phyloP scores from a whole-genome alignment of 192 early-diverging fungal species.

The Coemansia sp. region DNA sequence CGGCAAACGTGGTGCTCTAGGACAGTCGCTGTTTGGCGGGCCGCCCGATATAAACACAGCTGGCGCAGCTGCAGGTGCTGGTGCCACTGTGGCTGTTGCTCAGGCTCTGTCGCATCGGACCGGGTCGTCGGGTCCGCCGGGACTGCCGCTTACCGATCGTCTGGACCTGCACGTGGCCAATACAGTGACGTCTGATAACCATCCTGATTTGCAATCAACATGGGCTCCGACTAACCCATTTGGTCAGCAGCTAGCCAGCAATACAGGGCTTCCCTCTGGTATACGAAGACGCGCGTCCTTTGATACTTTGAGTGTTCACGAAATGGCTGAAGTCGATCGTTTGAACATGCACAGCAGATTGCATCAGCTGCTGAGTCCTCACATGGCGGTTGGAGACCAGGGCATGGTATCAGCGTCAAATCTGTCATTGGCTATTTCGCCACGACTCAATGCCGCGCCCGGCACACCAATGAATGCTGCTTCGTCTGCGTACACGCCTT shows the following conservation, averaged over 20 bases:
- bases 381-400: neutral
- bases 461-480: neutral
- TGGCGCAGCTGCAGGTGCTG: constrained; percentile 1
- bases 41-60: neutral
- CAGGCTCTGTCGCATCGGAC: neutral
- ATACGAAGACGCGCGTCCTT: constrained; percentile 40
- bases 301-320: constrained; percentile 47
- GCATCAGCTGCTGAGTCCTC: constrained; percentile 34
- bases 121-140: neutral
- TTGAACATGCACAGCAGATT: constrained; percentile 42
- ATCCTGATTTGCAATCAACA: neutral
- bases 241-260: constrained; percentile 5
- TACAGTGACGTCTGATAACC: neutral
- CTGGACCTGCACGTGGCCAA: constrained; percentile 5
- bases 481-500: constrained; percentile 11
- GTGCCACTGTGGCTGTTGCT: neutral
- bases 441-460: neutral
- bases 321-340: constrained; percentile 46
- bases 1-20: neutral
- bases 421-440: constrained; percentile 7
- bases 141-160: constrained; percentile 1
- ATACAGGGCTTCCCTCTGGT: neutral
- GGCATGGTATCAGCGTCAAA: constrained; percentile 3
- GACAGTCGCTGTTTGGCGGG: neutral
- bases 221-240: constrained; percentile 29